phyloP scores from a whole-genome alignment of 2,329 filamentous ascomycete genomes.

The Coleophoma cylindrospora region DNA sequence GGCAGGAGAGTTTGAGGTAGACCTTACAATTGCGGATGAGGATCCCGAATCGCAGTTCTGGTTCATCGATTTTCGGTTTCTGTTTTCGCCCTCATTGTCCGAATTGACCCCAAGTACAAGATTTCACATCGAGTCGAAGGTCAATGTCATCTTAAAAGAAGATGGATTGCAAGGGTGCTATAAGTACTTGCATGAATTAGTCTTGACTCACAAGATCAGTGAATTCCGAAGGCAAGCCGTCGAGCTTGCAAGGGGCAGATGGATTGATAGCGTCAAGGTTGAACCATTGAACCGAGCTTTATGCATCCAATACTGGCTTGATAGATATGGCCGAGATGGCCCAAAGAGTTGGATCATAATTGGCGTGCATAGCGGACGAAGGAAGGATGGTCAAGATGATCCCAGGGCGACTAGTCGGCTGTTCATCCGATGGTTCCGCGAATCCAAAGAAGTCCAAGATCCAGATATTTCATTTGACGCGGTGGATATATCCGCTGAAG shows the following conservation, averaged over 20 bases:
- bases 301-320: conserved; percentile 86
- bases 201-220: conserved; percentile 85
- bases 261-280: conserved; percentile 73
- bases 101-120: conserved; percentile 59
- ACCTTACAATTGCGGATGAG: conserved; percentile 85
- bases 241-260: conserved; percentile 63
- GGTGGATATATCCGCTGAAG: conserved; percentile 65
- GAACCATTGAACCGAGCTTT: conserved; percentile 78
- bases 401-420: conserved; percentile 48
- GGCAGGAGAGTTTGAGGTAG: conserved; percentile 81
- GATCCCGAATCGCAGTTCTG: conserved; percentile 80
- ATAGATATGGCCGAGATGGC: conserved; percentile 47
- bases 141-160: conserved; percentile 66
- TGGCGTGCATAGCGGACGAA: conserved; percentile 65
- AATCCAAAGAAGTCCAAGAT: conserved; percentile 69
- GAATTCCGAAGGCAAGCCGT: conserved; percentile 74
- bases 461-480: conserved; percentile 63
- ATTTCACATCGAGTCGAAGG: conserved; percentile 60
- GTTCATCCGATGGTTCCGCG: conserved; percentile 75
- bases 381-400: conserved; percentile 34
- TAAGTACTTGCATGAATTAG: conserved; percentile 78
- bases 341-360: conserved; percentile 89
- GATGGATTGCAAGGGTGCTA: conserved; percentile 79
- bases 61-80: conserved; percentile 87
- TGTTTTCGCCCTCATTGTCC: conserved; percentile 66